Evolutionary conservation across 2,329 filamentous ascomycete species (phyloP), one percentile per base, ranked within the genome.

Genomic region (Penicillium sp.): DNA sequence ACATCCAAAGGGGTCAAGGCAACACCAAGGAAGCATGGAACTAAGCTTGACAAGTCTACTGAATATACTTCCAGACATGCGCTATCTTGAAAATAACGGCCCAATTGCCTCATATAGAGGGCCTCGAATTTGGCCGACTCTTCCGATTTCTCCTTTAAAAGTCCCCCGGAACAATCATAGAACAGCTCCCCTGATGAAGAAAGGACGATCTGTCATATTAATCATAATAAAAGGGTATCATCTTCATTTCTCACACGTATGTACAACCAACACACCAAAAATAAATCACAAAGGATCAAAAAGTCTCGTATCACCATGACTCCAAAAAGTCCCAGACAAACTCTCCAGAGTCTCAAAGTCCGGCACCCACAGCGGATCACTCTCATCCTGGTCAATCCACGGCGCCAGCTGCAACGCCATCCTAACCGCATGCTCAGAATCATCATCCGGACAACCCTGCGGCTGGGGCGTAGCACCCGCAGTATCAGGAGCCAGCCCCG

Each of bases 341-440:
- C 64, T 68, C 58, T 75, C 67, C 55, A 73, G 58, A 13, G 69
- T 70, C 61, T 76, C 65, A 63, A 79, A 67, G 61, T 80, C 43
- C 53, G 74, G 74, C 68, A 76, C 75, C 73, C 73, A 76, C 21
- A 76, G 62, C 1, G 71, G 73, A 54, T 66, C 66, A 58, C 64
- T 66, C 25, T 72, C 67, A 48, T 72, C 68, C 50, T 74, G 69
- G 50, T 76, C 73, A 48, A 76, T 75, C 74, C 73, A 76, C 25
- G 73, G 74, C 2, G 74, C 74, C 45, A 76, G 67, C 43, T 76
- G 70, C 53, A 75, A 58, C 3, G 72, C 73, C 72, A 76, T 75
- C 9, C 72, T 66, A 48, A 76, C 71, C 12, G 71, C 73, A 59
- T 75, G 66, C 38, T 73, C 70, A 3, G 51, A 54, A 31, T 71